Percentiles rank a stretch among this genome's conserved stretches.
Conservation (phyloP, 2,329 filamentous ascomycete genomes). For the Pseudogymnoascus sp. region DNA sequence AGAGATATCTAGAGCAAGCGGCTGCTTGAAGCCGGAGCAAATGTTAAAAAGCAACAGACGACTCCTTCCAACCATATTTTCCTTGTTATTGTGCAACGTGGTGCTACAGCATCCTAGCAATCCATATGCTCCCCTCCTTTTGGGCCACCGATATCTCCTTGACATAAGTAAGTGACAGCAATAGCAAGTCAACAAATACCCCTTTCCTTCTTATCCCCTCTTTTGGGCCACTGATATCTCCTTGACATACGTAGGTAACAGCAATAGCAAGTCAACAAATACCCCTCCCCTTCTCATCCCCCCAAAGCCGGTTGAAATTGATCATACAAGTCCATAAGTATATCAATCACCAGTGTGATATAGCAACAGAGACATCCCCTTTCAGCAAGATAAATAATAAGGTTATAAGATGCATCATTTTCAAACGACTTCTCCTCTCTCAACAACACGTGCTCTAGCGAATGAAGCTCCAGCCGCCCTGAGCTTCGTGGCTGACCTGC, state of each 20-base stretch:
- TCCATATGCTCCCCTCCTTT: neutral
- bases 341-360: neutral
- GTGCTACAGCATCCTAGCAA: neutral
- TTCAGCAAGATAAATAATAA: neutral
- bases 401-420: neutral
- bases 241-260: neutral
- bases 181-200: neutral
- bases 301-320: neutral
- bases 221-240: neutral
- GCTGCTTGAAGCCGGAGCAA: slow-evolving; percentile 1
- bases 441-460: neutral
- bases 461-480: neutral
- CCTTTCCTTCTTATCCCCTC: neutral
- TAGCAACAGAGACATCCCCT: neutral
- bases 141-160: neutral
- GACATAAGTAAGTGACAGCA: neutral
- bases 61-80: neutral
- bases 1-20: neutral
- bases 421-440: neutral
- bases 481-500: neutral
- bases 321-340: neutral
- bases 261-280: neutral
- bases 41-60: slow-evolving; percentile 1
- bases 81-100: neutral
- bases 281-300: neutral